Base-by-base conservation (phyloP, 768 basidiomycete species). In the Russula griseocarnosa region DNA sequence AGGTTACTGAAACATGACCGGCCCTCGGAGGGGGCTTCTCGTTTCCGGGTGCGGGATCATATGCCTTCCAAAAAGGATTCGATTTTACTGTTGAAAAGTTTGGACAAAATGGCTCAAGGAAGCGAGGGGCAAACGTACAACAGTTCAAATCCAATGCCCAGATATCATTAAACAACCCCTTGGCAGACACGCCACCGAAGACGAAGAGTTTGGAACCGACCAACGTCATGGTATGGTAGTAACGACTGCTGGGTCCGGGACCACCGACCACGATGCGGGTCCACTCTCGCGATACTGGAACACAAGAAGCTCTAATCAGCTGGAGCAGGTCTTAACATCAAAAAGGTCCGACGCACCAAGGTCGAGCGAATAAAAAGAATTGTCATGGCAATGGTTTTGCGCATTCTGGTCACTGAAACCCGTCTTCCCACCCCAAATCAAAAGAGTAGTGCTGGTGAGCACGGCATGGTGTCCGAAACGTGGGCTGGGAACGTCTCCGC, bases 141-240 rank as follows among this genome's bases (percentile, higher is more conserved):
- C 93, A 91, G 71, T 92, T 94, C 67, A 99, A 82, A 77, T 99
- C 95, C 72, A 98, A 98, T 16, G 86, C 83, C 93, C 94, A 96
- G 22, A 99, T 74, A 74, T 98, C 97, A 70, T 94, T 92, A 73
- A 97, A 79, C n/a, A n/a, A 74, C 96, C 98, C 70, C 40, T 93
- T 92, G 67, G 94, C 92, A 10, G 93, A 91, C 74, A 98, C 94
- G 22, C 97, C 97, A 63, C 96, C 97, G 70, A 97, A 98, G 32
- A 98, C 83, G 73, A 91, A 92, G 78, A 99, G 97, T 74, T 85
- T 90, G 66, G 90, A 90, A 47, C 88, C 92, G 52, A 83, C 82
- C 90, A 99, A 95, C 13, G 92, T 86, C 14, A 94, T 94, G 1
- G 94, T 88, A 75, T 98, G 97, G 0, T 97, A 95, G 71, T 98